Evolutionary conservation across 176 grass and related monocot genomes (phyloP), one percentile per base, ranked within the genome.

Genomic region (Carex myosuroides): DNA sequence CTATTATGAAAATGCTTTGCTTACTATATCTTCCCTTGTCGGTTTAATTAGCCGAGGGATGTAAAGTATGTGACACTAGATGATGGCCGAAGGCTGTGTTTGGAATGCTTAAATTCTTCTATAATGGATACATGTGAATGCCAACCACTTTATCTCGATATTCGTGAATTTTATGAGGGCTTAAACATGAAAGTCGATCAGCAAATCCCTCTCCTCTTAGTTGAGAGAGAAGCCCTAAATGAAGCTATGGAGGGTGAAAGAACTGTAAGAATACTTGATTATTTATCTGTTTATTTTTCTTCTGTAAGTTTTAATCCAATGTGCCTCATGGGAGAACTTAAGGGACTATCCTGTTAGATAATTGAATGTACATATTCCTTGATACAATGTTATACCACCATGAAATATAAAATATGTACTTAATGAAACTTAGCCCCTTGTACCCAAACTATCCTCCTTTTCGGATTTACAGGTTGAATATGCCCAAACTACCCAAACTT

Each of bases 161-260:
- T 95, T 81, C 90, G 87, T 56, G 93, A 95, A 88, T 95, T 95
- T 55, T 95, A 91, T 22, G 93, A 95, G 86, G 93, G 93, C 74
- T 63, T 95, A 84, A 92, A 92, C 85, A 95, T 95, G 93, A 95
- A 95, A 91, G 54, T 95, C 24, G 42, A 89, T 60, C 93, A 91
- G 41, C 91, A 92, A 83, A 82, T 95, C 84, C 93, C 93, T 6
- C 89, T 95, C 56, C 90, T 95, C 73, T 84, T 95, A 62, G 93
- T 95, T 71, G 93, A 95, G 63, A 79, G 93, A 53, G 85, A 92
- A 86, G 93, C 91, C 83, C 81, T 95, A 82, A 95, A 95, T 48
- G 93, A 95, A 89, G 93, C 93, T 63, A 90, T 87, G 89, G 88
- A 95, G 87, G 80, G 79, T 65, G 93, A 95, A 88, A 95, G 91